Percentiles rank a stretch among this genome's conserved stretches.
Conservation (phyloP, 495 filamentous ascomycete genomes). For the Penicillium dipodomyicola region DNA sequence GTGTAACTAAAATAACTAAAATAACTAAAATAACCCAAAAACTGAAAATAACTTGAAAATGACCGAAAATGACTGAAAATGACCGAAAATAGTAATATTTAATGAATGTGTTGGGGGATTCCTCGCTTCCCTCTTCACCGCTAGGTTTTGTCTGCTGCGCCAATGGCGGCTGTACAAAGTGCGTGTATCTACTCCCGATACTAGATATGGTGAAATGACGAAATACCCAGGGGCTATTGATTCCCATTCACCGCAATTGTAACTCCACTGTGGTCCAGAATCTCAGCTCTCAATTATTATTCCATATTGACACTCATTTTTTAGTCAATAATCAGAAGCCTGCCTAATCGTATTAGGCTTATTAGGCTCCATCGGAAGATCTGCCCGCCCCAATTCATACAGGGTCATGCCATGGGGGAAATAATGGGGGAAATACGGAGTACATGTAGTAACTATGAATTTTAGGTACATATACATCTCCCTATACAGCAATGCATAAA, state of each 20-base stretch:
- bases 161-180: constrained; percentile 8
- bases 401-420: constrained; percentile 1
- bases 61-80: too few relatives aligned
- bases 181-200: neutral
- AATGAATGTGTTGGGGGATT: neutral
- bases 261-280: constrained; percentile 15
- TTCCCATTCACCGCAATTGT: constrained; percentile 8
- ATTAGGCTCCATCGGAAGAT: constrained; percentile 13
- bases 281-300: constrained; percentile 5
- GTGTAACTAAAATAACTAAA: neutral
- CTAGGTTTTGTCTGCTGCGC: constrained; percentile 3
- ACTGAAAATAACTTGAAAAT: neutral
- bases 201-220: too few relatives aligned
- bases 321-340: neutral
- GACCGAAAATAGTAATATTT: neutral
- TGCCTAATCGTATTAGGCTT: constrained; percentile 8
- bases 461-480: neutral
- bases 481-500: constrained; percentile 9
- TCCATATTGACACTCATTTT: neutral
- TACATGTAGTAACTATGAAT: constrained; percentile 2
- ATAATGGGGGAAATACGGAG: too few relatives aligned
- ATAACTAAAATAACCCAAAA: too few relatives aligned
- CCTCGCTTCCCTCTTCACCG: constrained; percentile 9
- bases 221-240: neutral
- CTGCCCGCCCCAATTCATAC: constrained; percentile 3